phyloP scores from a whole-genome alignment of 805 yeast genomes.

The Candida sithepensis region DNA sequence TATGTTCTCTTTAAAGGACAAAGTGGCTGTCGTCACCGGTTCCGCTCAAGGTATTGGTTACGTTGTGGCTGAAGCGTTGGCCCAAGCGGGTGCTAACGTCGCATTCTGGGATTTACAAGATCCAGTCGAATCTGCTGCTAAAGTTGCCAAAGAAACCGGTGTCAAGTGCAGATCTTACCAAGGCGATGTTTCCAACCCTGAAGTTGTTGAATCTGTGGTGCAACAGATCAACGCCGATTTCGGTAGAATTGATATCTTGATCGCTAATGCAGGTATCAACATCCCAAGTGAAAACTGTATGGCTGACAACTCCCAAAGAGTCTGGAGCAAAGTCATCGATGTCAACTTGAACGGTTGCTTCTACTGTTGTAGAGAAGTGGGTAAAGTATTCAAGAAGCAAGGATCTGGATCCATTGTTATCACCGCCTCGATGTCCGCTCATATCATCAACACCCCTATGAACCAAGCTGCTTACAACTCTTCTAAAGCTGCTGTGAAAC shows the following conservation, averaged over 20 bases:
- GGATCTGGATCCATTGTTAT: slow-evolving; percentile 47
- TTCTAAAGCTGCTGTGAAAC: slow-evolving; percentile 47
- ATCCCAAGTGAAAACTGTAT: slow-evolving; percentile 22
- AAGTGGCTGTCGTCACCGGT: slow-evolving; percentile 42
- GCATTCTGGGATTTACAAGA: slow-evolving; percentile 39
- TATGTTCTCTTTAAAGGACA: slow-evolving; percentile 39
- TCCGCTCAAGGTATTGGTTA: slow-evolving; percentile 39
- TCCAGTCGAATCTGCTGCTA: slow-evolving; percentile 32
- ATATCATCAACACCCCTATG: slow-evolving; percentile 50
- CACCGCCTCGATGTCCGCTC: slow-evolving; percentile 56
- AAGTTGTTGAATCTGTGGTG: slow-evolving; percentile 29
- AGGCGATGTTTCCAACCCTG: slow-evolving; percentile 32
- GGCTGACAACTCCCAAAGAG: slow-evolving; percentile 31
- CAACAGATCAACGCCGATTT: slow-evolving; percentile 33
- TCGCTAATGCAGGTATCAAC: slow-evolving; percentile 41
- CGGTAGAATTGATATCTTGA: slow-evolving; percentile 39
- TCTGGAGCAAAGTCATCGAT: slow-evolving; percentile 46
- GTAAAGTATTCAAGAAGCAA: slow-evolving; percentile 42
- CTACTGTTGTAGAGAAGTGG: slow-evolving; percentile 48
- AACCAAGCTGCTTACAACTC: slow-evolving; percentile 48
- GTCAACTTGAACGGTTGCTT: slow-evolving; percentile 48
- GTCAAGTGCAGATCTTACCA: slow-evolving; percentile 18
- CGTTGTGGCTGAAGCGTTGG: slow-evolving; percentile 39
- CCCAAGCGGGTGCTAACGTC: slow-evolving; percentile 42
- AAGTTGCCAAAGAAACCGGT: slow-evolving; percentile 38